Base-by-base conservation (phyloP, 768 basidiomycete species). In the Butyriboletus loyo region DNA sequence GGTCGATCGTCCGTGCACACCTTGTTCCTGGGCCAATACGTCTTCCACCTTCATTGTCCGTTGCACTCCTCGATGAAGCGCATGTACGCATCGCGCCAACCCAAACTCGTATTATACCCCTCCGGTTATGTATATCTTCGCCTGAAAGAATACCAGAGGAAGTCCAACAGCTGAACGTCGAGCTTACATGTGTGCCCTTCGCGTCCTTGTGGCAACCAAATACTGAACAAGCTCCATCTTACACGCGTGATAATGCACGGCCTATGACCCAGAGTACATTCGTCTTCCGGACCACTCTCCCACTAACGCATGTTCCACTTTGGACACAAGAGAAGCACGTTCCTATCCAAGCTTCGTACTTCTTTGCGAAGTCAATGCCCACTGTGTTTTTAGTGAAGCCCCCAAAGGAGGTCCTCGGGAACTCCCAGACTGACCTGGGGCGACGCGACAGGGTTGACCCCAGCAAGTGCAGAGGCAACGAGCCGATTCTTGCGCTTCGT, bases 401-500 rank as follows among this genome's bases (percentile, higher is more conserved):
- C 5, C 87, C 89, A 5, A 58, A 63, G 27, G 49, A 68, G n/a
- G 60, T 58, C 15, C 72, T 73, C 34, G 22, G 41, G 1, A 58
- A 60, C n/a, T 30, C 43, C 11, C 59, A 39, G 15, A 25, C 19
- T 24, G 14, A 22, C 25, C n/a, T 30, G 4, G 24, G 52, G 48
- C 40, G 40, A 22, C 24, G 43, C 5, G 30, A 51, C 42, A 44
- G 24, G 7, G 15, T 10, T 21, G 14, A 35, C 21, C 15, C 32
- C 8, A 37, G 10, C 35, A 24, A 46, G 21, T 52, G 61, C 52
- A 56, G 50, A 45, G 66, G 61, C 13, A 62, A 68, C 31, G 75
- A 82, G 10, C 82, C 84, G 0, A 77, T 88, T 28, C 61, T 88
- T 31, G 82, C 84, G 25, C 69, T 92, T 52, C 85, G 88, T 88